phyloP scores from a whole-genome alignment of 495 filamentous ascomycete genomes.

The Rhizodiscina lignyota region DNA sequence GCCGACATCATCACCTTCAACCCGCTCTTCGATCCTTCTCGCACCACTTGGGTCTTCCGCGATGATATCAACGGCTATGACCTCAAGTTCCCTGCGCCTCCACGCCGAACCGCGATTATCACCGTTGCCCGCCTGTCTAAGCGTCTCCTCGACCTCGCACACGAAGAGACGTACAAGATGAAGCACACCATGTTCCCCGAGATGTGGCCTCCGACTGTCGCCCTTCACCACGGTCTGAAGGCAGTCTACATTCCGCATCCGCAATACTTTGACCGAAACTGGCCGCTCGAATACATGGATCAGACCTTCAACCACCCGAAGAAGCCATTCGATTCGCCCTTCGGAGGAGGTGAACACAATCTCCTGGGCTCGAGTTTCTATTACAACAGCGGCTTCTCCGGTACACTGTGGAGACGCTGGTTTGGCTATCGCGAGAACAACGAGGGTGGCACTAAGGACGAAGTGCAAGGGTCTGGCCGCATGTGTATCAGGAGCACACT shows the following conservation, averaged over 20 bases:
- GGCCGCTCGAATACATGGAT: slow-evolving; percentile 25
- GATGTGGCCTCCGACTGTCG: slow-evolving; percentile 23
- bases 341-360: slow-evolving; percentile 34
- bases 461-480: slow-evolving; percentile 17
- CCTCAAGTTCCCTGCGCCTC: slow-evolving; percentile 18
- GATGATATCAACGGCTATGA: slow-evolving; percentile 25
- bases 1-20: slow-evolving; percentile 37
- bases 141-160: slow-evolving; percentile 21
- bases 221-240: slow-evolving; percentile 25
- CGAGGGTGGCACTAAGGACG: slow-evolving; percentile 23
- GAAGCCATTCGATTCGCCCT: slow-evolving; percentile 20
- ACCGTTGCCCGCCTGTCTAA: slow-evolving; percentile 22
- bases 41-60: slow-evolving; percentile 27
- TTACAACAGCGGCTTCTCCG: slow-evolving; percentile 29
- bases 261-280: slow-evolving; percentile 30
- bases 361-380: slow-evolving; percentile 30
- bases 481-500: slow-evolving; percentile 21
- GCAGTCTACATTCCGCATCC: slow-evolving; percentile 31
- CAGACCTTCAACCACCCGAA: slow-evolving; percentile 27
- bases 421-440: slow-evolving; percentile 27
- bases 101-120: slow-evolving; percentile 25
- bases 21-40: slow-evolving; percentile 27
- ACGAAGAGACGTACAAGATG: slow-evolving; percentile 20
- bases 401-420: slow-evolving; percentile 30
- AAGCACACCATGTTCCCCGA: slow-evolving; percentile 25